Conservation (phyloP, 1,284 basidiomycete genomes). For the Trichosporon sp. region DNA sequence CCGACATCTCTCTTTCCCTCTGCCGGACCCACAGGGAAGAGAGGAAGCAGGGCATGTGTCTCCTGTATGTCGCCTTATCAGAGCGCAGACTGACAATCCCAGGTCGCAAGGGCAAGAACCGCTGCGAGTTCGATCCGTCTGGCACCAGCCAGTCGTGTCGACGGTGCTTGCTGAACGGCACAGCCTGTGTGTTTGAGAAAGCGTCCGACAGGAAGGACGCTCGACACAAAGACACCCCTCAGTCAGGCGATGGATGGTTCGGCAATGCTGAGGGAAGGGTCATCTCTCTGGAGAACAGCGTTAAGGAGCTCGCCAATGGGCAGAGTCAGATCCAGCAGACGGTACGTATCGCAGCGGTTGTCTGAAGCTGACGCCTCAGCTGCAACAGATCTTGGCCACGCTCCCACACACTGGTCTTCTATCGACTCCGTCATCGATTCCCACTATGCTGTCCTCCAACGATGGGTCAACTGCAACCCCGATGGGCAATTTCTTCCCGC, state of each 20-base stretch:
- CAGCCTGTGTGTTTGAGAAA: conserved; percentile 84
- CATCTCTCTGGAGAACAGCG: conserved; percentile 37
- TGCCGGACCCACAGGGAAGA: conserved; percentile 29
- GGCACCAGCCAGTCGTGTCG: conserved; percentile 55
- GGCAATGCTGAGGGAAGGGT: conserved; percentile 56
- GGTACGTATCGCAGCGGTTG: conserved; percentile 20
- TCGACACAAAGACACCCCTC: conserved; percentile 56
- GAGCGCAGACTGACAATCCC: neutral
- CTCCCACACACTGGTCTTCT: conserved; percentile 26
- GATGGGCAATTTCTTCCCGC: conserved; percentile 34
- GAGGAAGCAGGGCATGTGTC: conserved; percentile 47
- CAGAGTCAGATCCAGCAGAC: conserved; percentile 47
- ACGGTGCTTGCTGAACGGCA: conserved; percentile 77
- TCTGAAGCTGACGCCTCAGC: conserved; percentile 19
- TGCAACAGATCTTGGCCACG: conserved; percentile 42
- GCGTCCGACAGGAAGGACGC: conserved; percentile 50
- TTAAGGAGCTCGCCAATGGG: conserved; percentile 37
- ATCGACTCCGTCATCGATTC: conserved; percentile 22
- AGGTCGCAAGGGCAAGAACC: conserved; percentile 82
- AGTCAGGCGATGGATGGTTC: conserved; percentile 34
- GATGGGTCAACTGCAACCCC: conserved; percentile 24
- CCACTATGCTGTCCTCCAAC: conserved; percentile 20
- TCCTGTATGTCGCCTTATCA: conserved; percentile 35
- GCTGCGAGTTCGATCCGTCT: conserved; percentile 71
- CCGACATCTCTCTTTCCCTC: conserved; percentile 16